Evolutionary conservation across 228 moss, liverwort and hornwort species (phyloP).

Genomic region (Sphagnum fallax): DNA sequence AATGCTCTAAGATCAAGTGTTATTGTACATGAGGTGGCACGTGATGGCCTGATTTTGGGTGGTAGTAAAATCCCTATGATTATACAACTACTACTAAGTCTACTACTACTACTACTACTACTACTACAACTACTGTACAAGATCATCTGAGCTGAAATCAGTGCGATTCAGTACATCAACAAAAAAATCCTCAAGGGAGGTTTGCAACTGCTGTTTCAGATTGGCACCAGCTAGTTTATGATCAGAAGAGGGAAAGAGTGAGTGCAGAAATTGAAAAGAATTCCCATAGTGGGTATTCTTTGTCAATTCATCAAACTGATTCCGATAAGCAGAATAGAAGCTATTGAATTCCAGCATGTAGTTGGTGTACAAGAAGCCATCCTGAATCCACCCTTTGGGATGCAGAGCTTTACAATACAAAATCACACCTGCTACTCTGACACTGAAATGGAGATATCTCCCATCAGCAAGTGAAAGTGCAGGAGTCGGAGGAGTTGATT

Average conservation of each 20-base stretch:
- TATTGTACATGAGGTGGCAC: no score
- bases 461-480: background rate
- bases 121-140: no score
- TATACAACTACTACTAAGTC: no score
- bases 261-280: background rate
- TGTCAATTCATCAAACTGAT: background rate
- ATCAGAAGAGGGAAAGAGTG: background rate
- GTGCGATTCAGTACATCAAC: background rate
- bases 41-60: no score
- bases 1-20: no score
- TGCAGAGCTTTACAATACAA: background rate
- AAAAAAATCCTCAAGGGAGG: background rate
- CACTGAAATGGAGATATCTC: background rate
- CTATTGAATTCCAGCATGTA: background rate
- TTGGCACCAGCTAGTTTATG: background rate
- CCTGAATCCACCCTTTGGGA: background rate
- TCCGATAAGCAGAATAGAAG: background rate
- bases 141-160: no score
- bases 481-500: background rate
- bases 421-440: background rate
- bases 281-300: background rate
- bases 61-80: no score
- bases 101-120: no score
- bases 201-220: background rate
- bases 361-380: background rate